Base-by-base conservation (phyloP, 2,329 filamentous ascomycete species). In the Colletotrichum sp. region DNA sequence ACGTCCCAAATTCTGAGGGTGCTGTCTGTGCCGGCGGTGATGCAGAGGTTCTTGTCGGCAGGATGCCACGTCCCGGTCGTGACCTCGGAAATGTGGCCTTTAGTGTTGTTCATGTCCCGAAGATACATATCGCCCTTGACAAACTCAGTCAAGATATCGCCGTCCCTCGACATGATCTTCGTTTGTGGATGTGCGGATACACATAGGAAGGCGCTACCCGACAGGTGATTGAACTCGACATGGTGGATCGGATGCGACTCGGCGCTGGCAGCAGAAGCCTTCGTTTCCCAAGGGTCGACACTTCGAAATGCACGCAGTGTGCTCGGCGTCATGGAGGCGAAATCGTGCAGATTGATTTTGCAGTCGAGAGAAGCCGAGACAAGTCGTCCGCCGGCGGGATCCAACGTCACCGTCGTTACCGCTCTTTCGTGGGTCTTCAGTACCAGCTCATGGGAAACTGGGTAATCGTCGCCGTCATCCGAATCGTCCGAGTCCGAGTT, bases 41-140 rank as follows among this genome's bases (percentile, higher is more conserved):
- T 93, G 81, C 95, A 97, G 1, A 96, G 79, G 77, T 98, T 95
- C 79, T 90, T 92, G 81, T 98, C 93, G 4, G 92, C 92, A 1
- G 97, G 97, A 83, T 96, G 95, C 97, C 97, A 99, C 51, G 93
- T 93, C 27, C 95, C 96, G 27, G 93, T 94, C 5, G 95, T 95
- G 54, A 98, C 91, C 83, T 98, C 97, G 6, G 96, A 96, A 66
- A 98, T 92, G 83, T 99, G 97, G 2, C 97, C 97, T 82, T 98
- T 98, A 6, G 97, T 99, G 82, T 98, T 96, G 84, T 98, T 91
- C 93, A 98, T 97, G 82, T 99, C 97, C 69, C 96, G 91, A 77
- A 99, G 86, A 80, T 99, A 99, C 96, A 98, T 98, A 82, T 99
- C 97, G 59, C 97, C 97, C 84, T 99, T 99, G 78, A 95, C 93